Evolutionary conservation across 1,139 yeast genomes (phyloP).

Genomic region (Debaryomyces udenii): DNA sequence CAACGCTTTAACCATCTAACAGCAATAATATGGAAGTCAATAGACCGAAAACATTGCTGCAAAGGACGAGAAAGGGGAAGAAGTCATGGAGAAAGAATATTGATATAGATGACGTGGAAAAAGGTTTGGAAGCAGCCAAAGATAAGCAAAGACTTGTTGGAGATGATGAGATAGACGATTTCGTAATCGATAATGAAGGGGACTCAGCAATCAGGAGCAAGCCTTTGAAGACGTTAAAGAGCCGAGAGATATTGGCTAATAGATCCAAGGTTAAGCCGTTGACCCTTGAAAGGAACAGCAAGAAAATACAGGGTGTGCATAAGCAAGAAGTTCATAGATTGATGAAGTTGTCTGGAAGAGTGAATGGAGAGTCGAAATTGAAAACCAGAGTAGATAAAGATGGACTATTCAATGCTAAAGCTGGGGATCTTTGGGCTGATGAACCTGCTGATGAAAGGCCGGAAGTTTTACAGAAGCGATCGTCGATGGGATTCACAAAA

Average conservation of each 20-base stretch:
- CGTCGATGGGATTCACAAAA: conserved; percentile 50
- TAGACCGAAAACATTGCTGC: conserved; percentile 33
- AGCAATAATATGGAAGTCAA: conserved; percentile 17
- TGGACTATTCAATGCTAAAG: conserved; percentile 56
- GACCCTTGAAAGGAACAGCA: conserved; percentile 37
- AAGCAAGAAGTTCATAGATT: conserved; percentile 68
- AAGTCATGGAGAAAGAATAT: conserved; percentile 96
- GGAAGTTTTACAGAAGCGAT: conserved; percentile 41
- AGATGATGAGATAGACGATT: conserved; percentile 52
- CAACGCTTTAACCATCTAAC: background rate
- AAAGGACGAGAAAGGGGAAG: conserved; percentile 88
- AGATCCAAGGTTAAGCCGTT: conserved; percentile 81
- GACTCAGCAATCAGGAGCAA: conserved; percentile 36
- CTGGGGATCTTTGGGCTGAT: conserved; percentile 70
- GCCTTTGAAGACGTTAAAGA: conserved; percentile 54
- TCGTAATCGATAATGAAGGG: conserved; percentile 74
- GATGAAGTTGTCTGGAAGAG: conserved; percentile 79
- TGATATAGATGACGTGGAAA: conserved; percentile 77
- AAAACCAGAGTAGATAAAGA: conserved; percentile 60
- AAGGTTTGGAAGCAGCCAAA: conserved; percentile 66
- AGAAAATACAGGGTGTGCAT: conserved; percentile 64
- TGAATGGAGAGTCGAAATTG: conserved; percentile 55
- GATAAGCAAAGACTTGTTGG: conserved; percentile 74
- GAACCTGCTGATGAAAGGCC: conserved; percentile 31
- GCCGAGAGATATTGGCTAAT: conserved; percentile 72